Evolutionary conservation across 441 rosid species (phyloP), one percentile per base, ranked within the genome.

Genomic region (Populus hybrid): DNA sequence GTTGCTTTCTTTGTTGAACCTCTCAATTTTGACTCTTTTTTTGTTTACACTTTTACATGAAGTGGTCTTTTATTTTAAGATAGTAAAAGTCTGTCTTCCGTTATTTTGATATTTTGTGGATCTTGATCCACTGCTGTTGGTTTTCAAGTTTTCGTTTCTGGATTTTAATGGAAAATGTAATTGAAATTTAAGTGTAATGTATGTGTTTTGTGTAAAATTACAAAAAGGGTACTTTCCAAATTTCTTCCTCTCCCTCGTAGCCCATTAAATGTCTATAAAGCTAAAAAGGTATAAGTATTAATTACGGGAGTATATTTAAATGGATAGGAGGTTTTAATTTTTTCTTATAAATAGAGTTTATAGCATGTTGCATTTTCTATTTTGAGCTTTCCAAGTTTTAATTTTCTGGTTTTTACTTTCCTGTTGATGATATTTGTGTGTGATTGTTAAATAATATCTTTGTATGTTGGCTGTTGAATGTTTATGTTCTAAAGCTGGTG

Each of bases 41-140:
- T 69, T 34, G 16, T 9, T 32, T 16, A 30, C 4, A 4, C 46
- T 73, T 50, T 36, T 57, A 35, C 72, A 20, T 64, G 64, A 68
- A 28, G 30, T 23, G 69, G 40, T 72, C 50, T 24, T 69, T 18
- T 21, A 46, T 46, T 46, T 50, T 14, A 50, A 50, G 57, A 50
- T 50, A 50, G 57, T 50, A 50, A 50, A 14, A 14, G 18, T 46
- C 42, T 75, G 16, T 14, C 32, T 75, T 75, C 10, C 16, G 28
- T 20, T 36, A 24, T 69, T 28, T 42, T 30, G 63, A 40, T 28
- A 36, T 65, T 14, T 16, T 21, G 69, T 46, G 81, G 78, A 73
- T 77, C 78, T 72, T 81, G 77, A 72, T 71, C 42, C 28, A 24
- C 14, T 38, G 8, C 23, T 59, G 18, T 67, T 50, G 46, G 40